A percentile compares a stretch with the other conserved stretches of the same genome.
These are phyloP conservation scores for Metarhizium humberi DNA, from an alignment of 2,329 filamentous ascomycete genomes.

Conservation along the genomic window DNA sequence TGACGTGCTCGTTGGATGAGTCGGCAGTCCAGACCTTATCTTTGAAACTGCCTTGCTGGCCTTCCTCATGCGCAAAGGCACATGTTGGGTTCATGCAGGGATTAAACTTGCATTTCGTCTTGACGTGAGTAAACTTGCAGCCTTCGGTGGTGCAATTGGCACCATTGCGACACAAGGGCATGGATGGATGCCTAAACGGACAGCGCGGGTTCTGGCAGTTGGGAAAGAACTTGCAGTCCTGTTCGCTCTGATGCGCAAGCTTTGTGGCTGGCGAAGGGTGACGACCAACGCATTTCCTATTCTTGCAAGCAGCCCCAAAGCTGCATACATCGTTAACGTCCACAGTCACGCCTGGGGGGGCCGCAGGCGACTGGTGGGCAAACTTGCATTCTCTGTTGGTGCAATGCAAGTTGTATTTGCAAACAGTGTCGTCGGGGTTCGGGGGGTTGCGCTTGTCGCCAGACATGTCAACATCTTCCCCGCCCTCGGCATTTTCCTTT, in stretches of 20 bases:
- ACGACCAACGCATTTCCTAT: slow-evolving; percentile 82
- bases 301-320: slow-evolving; percentile 89
- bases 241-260: slow-evolving; percentile 67
- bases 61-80: slow-evolving; percentile 81
- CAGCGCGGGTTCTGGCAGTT: slow-evolving; percentile 85
- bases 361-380: slow-evolving; percentile 88
- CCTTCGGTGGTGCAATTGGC: slow-evolving; percentile 71
- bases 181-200: slow-evolving; percentile 78
- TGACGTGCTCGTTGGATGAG: slow-evolving; percentile 55
- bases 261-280: slow-evolving; percentile 87
- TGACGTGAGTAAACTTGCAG: slow-evolving; percentile 86
- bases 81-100: slow-evolving; percentile 88
- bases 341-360: slow-evolving; percentile 65
- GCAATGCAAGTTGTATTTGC: slow-evolving; percentile 84
- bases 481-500: slow-evolving; percentile 28
- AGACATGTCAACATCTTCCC: slow-evolving; percentile 56
- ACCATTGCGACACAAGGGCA: slow-evolving; percentile 85
- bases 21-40: slow-evolving; percentile 87
- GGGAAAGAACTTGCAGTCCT: slow-evolving; percentile 85
- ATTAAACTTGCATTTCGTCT: slow-evolving; percentile 79
- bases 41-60: slow-evolving; percentile 74
- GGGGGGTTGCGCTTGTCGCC: slow-evolving; percentile 42
- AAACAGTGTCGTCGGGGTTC: slow-evolving; percentile 60
- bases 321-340: slow-evolving; percentile 74
- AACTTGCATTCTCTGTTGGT: slow-evolving; percentile 85